Evolutionary conservation across 148 eudicot genomes (phyloP).

Genomic region (Dianthus caryophyllus): DNA sequence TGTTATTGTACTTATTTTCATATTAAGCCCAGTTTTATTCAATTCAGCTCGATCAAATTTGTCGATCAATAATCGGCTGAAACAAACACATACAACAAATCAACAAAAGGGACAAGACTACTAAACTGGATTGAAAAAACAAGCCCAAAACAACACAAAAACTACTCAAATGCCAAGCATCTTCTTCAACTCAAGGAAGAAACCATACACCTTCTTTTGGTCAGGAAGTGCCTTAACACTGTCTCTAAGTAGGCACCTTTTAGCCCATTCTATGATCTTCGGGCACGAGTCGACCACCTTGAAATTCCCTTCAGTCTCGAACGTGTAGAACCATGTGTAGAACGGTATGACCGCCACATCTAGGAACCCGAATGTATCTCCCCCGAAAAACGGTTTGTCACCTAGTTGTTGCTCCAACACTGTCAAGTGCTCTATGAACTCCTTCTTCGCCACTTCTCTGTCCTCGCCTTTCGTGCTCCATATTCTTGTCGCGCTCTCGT

Average conservation of each 20-base stretch:
- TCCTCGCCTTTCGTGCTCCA: constrained; percentile 38
- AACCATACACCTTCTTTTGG: constrained; percentile 22
- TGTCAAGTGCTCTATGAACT: constrained; percentile 27
- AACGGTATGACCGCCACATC: constrained; percentile 35
- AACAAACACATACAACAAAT: not conserved
- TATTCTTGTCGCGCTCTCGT: constrained; percentile 16
- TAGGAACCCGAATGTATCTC: constrained; percentile 37
- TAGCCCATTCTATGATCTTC: constrained; percentile 33
- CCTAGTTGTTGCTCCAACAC: constrained; percentile 36
- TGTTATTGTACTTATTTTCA: too few relatives aligned
- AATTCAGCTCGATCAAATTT: not conserved
- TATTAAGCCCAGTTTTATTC: too few relatives aligned
- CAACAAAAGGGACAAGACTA: not conserved
- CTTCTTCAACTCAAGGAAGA: constrained; percentile 14
- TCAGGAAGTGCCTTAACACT: constrained; percentile 33
- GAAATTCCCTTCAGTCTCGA: constrained; percentile 32
- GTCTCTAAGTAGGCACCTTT: constrained; percentile 39
- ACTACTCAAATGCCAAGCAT: constrained; percentile 22
- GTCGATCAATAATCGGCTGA: not conserved
- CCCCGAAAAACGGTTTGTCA: constrained; percentile 45
- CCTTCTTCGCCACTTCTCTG: constrained; percentile 29
- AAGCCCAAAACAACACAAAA: not conserved
- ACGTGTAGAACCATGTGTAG: constrained; percentile 35
- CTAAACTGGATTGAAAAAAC: too few relatives aligned
- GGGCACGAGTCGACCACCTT: constrained; percentile 35